Conservation (phyloP, 2,329 filamentous ascomycete genomes). For the Fusarium foetens region DNA sequence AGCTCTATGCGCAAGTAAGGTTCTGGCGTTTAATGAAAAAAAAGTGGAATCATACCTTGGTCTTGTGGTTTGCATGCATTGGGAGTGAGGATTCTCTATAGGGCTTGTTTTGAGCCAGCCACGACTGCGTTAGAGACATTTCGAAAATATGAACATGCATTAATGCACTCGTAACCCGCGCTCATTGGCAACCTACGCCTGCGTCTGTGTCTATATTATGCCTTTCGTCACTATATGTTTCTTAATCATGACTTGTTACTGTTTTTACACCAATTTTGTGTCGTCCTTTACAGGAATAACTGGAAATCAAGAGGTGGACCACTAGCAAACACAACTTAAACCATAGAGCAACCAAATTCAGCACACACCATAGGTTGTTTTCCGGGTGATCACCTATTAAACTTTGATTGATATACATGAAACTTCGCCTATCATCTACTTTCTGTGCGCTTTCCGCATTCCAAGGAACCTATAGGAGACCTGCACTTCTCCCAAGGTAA, state of each 20-base stretch:
- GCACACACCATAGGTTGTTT: slow-evolving; percentile 11
- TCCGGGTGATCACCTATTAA: slow-evolving; percentile 16
- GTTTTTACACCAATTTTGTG: not conserved
- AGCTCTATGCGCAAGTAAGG: slow-evolving; percentile 92
- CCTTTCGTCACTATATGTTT: not conserved
- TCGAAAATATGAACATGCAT: slow-evolving; percentile 49
- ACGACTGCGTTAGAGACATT: slow-evolving; percentile 55
- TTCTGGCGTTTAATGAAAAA: slow-evolving; percentile 50
- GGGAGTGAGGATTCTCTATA: slow-evolving; percentile 52
- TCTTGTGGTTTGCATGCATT: slow-evolving; percentile 56
- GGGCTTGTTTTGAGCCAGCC: slow-evolving; percentile 46
- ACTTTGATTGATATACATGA: slow-evolving; percentile 23
- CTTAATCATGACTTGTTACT: not conserved
- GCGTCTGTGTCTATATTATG: not conserved
- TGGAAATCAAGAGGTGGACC: not conserved
- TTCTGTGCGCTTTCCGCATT: slow-evolving; percentile 12
- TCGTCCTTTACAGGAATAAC: not conserved
- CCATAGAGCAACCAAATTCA: not conserved
- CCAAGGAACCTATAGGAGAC: slow-evolving; percentile 40
- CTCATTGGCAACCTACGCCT: slow-evolving; percentile 20
- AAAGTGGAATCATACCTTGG: slow-evolving; percentile 51
- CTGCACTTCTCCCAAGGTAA: slow-evolving; percentile 48
- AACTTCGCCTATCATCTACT: slow-evolving; percentile 25
- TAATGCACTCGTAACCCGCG: slow-evolving; percentile 44
- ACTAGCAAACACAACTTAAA: not conserved